Base-by-base conservation (phyloP, 2,329 filamentous ascomycete genomes). In the Penicillium brevicompactum region DNA sequence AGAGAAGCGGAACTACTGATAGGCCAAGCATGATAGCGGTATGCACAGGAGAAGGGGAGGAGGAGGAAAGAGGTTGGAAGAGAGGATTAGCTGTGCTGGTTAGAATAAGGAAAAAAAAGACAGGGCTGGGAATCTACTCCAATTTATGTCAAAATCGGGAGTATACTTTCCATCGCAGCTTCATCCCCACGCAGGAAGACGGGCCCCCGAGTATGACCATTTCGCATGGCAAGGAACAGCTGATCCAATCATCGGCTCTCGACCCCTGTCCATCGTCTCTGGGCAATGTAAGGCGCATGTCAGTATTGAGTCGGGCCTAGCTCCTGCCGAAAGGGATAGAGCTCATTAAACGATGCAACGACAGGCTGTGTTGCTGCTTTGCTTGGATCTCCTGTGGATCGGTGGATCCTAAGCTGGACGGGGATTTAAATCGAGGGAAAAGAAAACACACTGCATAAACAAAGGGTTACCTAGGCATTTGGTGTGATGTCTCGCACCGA, bases 261-360 rank as follows among this genome's bases (percentile, higher is more conserved):
- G 45, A 34, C 34, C 38, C 41, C 46, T 60, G 56, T 38, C 51
- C 46, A 54, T 56, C 53, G 51, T 54, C 50, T 59, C 48, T 63
- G 57, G 59, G 52, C 57, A 21, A 65, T 63, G 63, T 63, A 64
- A 64, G 61, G 63, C 52, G 63, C 58, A 65, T 64, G 52, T 56
- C 60, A 59, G 61, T 63, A 64, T 51, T 59, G 46, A 53, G 51
- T 31, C 45, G n/a, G 49, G 50, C 44, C 47, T 48, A 51, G 13
- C 43, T 52, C 37, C 31, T n/a, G 37, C 43, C 22, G 43, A 50
- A 56, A 55, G 52, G 52, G 52, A 51, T 51, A 37, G 47, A 27
- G 45, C 41, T 46, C 42, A 32, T 45, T 43, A 18, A 6, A 31
- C 43, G 34, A 30, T 32, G n/a, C 37, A 34, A 40, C 14, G 50